These are phyloP conservation scores for Leccinum proximum DNA, from an alignment of 1,284 basidiomycete genomes.

Conservation along the genomic window DNA sequence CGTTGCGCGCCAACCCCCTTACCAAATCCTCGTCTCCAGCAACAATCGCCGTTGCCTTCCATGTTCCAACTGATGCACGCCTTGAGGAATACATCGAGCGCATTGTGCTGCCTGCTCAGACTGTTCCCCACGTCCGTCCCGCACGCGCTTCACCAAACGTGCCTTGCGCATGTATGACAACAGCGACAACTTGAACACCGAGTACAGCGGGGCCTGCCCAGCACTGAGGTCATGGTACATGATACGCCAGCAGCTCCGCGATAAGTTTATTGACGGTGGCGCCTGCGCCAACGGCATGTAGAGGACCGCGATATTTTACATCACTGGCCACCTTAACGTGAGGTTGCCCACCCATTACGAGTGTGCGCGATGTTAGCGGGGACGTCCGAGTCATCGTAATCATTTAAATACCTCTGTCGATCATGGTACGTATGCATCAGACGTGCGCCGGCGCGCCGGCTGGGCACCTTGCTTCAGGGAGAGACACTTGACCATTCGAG, in stretches of 20 bases:
- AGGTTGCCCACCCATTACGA: too few species aligned
- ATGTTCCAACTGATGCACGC: slow-evolving; percentile 76
- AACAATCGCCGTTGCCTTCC: slow-evolving; percentile 82
- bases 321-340: too few species aligned
- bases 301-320: too few species aligned
- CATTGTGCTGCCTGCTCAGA: slow-evolving; percentile 92
- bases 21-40: slow-evolving; percentile 87
- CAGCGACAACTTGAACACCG: slow-evolving; percentile 70
- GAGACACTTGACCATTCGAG: too few species aligned
- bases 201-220: slow-evolving; percentile 64
- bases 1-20: slow-evolving; percentile 27
- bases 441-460: too few species aligned
- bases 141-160: slow-evolving; percentile 96
- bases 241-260: slow-evolving; percentile 94
- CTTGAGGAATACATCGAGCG: slow-evolving; percentile 91
- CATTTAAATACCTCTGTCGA: too few species aligned
- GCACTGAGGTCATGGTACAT: slow-evolving; percentile 68
- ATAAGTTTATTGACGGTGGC: slow-evolving; percentile 30
- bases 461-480: too few species aligned
- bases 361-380: too few species aligned
- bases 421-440: too few species aligned
- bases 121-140: slow-evolving; percentile 95
- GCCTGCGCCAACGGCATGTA: too few species aligned
- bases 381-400: too few species aligned
- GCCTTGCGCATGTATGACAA: slow-evolving; percentile 98